phyloP scores from a whole-genome alignment of 139 green algal species.

The Picochlorum sp. region DNA sequence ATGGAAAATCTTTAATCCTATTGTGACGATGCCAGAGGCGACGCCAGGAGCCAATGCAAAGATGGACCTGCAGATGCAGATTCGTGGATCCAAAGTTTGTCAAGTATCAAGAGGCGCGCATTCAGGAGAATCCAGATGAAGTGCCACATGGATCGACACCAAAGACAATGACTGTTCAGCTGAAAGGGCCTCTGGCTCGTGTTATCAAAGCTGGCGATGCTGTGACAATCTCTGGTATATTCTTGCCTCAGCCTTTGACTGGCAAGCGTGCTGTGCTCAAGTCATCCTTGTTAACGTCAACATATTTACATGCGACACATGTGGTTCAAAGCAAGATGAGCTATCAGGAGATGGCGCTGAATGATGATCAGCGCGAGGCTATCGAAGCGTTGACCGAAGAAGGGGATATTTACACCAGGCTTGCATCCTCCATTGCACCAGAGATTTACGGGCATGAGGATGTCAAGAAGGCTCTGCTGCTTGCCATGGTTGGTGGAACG shows the following conservation, averaged over 20 bases:
- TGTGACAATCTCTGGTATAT: slow-evolving; percentile 80
- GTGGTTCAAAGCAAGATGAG: slow-evolving; percentile 73
- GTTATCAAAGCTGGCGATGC: slow-evolving; percentile 74
- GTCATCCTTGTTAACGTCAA: slow-evolving; percentile 74
- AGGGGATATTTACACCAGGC: slow-evolving; percentile 67
- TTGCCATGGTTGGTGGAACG: slow-evolving; percentile 88
- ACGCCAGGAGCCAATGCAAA: background rate
- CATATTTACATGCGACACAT: slow-evolving; percentile 78
- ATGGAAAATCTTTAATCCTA: slow-evolving; percentile 67
- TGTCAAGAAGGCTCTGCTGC: slow-evolving; percentile 93
- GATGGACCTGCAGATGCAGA: slow-evolving; percentile 44
- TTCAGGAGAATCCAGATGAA: slow-evolving; percentile 56
- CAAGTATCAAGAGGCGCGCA: slow-evolving; percentile 83
- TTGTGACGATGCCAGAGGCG: slow-evolving; percentile 27
- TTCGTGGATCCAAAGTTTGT: slow-evolving; percentile 86
- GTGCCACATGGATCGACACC: slow-evolving; percentile 91
- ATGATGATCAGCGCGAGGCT: slow-evolving; percentile 30
- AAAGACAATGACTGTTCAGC: slow-evolving; percentile 77
- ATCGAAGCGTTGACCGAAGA: slow-evolving; percentile 42
- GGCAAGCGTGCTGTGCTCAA: slow-evolving; percentile 41
- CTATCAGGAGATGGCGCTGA: slow-evolving; percentile 46
- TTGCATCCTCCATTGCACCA: slow-evolving; percentile 75
- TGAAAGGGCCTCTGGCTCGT: slow-evolving; percentile 79
- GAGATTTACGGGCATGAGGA: slow-evolving; percentile 92
- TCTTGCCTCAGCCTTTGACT: slow-evolving; percentile 82